Conservation (phyloP, 2,329 filamentous ascomycete genomes). For the Lasiodiplodia sp. region DNA sequence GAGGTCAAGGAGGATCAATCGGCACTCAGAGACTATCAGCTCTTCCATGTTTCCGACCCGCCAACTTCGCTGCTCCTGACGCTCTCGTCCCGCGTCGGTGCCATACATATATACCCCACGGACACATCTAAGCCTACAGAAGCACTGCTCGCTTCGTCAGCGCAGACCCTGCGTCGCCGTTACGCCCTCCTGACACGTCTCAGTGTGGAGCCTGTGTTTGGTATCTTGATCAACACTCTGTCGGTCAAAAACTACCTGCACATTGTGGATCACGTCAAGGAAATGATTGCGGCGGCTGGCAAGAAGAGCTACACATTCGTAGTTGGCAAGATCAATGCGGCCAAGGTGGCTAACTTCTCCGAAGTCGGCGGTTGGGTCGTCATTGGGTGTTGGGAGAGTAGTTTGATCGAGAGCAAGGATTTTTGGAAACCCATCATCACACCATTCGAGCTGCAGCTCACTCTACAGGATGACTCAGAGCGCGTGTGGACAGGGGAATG, state of each 20-base stretch:
- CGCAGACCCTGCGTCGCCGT: constrained; percentile 76
- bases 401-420: constrained; percentile 84
- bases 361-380: constrained; percentile 98
- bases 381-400: constrained; percentile 97
- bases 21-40: constrained; percentile 69
- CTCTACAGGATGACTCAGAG: constrained; percentile 75
- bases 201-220: constrained; percentile 82
- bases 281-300: constrained; percentile 76
- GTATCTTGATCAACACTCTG: constrained; percentile 94
- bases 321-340: constrained; percentile 93
- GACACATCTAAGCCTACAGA: constrained; percentile 33
- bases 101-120: constrained; percentile 79
- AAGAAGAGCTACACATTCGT: constrained; percentile 98
- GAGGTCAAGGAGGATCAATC: constrained; percentile 55
- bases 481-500: constrained; percentile 87
- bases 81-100: constrained; percentile 80
- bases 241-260: constrained; percentile 89
- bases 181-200: constrained; percentile 87
- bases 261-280: constrained; percentile 76
- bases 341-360: constrained; percentile 94
- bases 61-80: constrained; percentile 85
- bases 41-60: constrained; percentile 87
- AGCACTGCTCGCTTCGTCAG: constrained; percentile 58
- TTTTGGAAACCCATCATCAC: constrained; percentile 92
- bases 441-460: constrained; percentile 88